Conservation (phyloP, 352 stramenopile genomes). For the Achlya hypogyna region DNA sequence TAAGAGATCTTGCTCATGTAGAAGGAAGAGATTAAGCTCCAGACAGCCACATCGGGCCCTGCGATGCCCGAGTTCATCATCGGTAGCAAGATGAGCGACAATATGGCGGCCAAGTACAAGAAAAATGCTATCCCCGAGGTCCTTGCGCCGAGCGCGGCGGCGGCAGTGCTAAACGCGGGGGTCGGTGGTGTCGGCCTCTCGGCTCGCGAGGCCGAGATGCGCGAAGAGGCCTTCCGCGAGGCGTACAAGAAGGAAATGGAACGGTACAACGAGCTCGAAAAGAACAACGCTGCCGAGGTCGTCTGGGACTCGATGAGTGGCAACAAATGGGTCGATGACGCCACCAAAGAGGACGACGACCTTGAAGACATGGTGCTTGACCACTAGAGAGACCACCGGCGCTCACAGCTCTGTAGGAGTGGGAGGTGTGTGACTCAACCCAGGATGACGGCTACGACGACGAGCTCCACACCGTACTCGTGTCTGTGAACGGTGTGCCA, state of each 20-base stretch:
- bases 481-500: slow-evolving; percentile 43
- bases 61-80: slow-evolving; percentile 71
- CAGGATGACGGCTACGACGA: slow-evolving; percentile 22
- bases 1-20: neutral
- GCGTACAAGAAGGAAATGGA: slow-evolving; percentile 78
- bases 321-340: neutral
- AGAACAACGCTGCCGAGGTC: neutral
- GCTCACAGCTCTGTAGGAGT: slow-evolving; percentile 63
- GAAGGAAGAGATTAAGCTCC: slow-evolving; percentile 19
- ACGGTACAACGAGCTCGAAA: slow-evolving; percentile 56
- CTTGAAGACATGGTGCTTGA: slow-evolving; percentile 69
- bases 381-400: slow-evolving; percentile 59
- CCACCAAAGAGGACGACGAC: slow-evolving; percentile 45
- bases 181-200: neutral
- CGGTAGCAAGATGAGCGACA: slow-evolving; percentile 77
- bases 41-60: slow-evolving; percentile 28
- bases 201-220: slow-evolving; percentile 30
- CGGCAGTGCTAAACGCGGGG: neutral
- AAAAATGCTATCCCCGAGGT: slow-evolving; percentile 22
- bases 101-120: slow-evolving; percentile 77
- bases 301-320: neutral
- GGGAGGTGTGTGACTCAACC: slow-evolving; percentile 75
- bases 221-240: slow-evolving; percentile 71
- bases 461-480: slow-evolving; percentile 40
- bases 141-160: neutral